Conservation (phyloP, 148 eudicot genomes). For the Spergularia bocconei region DNA sequence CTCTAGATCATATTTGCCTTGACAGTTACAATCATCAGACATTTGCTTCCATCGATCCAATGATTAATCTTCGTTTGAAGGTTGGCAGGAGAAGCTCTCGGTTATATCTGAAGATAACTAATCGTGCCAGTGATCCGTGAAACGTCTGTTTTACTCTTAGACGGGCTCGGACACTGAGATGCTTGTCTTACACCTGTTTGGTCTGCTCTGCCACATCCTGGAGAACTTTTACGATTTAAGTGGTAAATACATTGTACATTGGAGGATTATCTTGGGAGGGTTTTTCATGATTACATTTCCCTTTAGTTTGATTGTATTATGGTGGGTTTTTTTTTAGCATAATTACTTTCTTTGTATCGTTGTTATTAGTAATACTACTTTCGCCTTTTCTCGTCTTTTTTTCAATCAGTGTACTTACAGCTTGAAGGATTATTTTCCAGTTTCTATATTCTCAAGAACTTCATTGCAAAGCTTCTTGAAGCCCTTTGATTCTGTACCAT, state of each 20-base stretch:
- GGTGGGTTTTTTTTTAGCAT: not conserved
- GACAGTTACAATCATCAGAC: not conserved
- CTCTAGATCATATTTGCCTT: not conserved
- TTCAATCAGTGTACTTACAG: slow-evolving; percentile 1
- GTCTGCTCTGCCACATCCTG: not conserved
- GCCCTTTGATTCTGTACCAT: too few relatives aligned
- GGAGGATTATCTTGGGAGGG: slow-evolving; percentile 13
- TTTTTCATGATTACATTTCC: not conserved
- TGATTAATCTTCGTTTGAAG: slow-evolving; percentile 16
- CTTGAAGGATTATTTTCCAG: not conserved
- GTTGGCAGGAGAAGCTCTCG: slow-evolving; percentile 7
- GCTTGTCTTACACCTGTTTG: not conserved
- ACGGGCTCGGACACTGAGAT: not conserved
- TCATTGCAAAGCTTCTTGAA: too few relatives aligned
- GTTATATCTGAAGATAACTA: slow-evolving; percentile 12
- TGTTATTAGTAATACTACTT: not conserved
- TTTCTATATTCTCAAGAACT: too few relatives aligned
- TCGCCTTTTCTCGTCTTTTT: not conserved
- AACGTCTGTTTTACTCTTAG: slow-evolving; percentile 1
- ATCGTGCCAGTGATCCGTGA: not conserved
- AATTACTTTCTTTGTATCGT: not conserved
- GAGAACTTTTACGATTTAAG: slow-evolving; percentile 3
- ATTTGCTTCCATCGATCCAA: not conserved
- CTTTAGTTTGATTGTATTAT: slow-evolving; percentile 27
- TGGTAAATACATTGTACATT: slow-evolving; percentile 22